Evolutionary conservation across 1,284 basidiomycete species (phyloP), one percentile per base, ranked within the genome.

Genomic region (Sporisorium sorghi): DNA sequence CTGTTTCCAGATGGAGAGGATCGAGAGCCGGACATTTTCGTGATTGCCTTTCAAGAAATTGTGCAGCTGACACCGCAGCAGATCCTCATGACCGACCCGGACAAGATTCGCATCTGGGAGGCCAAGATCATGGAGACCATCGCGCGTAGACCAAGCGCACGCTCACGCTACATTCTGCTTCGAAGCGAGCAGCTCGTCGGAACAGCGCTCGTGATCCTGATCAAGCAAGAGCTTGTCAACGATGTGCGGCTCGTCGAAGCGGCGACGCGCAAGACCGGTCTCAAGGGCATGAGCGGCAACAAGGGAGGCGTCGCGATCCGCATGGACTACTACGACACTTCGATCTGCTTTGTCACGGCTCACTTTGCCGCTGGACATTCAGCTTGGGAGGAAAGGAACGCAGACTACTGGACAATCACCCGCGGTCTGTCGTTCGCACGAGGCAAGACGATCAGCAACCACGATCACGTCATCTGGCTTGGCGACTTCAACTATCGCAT

Each of bases 181-280:
- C 89, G 97, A 35, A 94, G 93, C 83, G 96, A 97, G 84, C 94
- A 97, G 88, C 89, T 98, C 39, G 97, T 99, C 62, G 97, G 97
- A 54, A 97, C 95, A 1, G 94, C 94, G 2, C 87, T 99, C 52
- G 87, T 99, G 54, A 87, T 99, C 5, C 86, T 97, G 33, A 91
- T 94, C 51, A 93, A 92, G 85, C 86, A 89, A 17, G 89, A 90
- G 50, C 83, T 98, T 46, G 90, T 92, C 1, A 87, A 89, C 21
- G 88, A 91, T 33, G 92, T 99, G 53, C 89, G 93, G 47, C 92
- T 92, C 65, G 93, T 99, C 9, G 97, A 99, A 86, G 94, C 91
- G 3, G 88, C 94, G 5, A 91, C 92, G 30, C 91, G 93, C 77
- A 99, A 99, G 93, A 99, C 97, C 5, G 97, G 97, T 21, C 87